Evolutionary conservation across 1,284 basidiomycete genomes (phyloP).

Genomic region (Heliocybe sulcata): DNA sequence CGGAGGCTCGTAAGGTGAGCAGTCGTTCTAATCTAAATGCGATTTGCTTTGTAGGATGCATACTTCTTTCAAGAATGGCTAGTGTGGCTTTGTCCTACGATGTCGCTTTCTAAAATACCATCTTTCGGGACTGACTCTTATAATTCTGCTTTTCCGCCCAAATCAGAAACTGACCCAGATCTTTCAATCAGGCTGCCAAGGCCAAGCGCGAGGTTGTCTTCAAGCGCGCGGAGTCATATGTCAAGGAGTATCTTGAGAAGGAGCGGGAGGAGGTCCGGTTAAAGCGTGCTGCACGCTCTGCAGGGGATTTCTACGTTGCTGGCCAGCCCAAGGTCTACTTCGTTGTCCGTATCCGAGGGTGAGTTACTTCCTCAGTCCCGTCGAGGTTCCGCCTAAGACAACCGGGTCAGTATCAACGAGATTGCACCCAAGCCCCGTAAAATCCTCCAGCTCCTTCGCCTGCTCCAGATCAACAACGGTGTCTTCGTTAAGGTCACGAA

Average conservation of each 20-base stretch:
- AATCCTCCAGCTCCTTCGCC: constrained; percentile 96
- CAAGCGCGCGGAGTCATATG: constrained; percentile 98
- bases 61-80: constrained; percentile 70
- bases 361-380: constrained; percentile 23
- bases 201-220: constrained; percentile 97
- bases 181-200: constrained; percentile 63
- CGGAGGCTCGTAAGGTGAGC: constrained; percentile 89
- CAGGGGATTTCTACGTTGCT: constrained; percentile 96
- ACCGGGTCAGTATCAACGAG: constrained; percentile 85
- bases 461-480: constrained; percentile 99
- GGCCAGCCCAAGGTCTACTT: constrained; percentile 98
- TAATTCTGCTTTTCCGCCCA: constrained; percentile 8
- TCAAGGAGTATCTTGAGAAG: constrained; percentile 90
- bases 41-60: constrained; percentile 63
- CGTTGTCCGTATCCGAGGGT: constrained; percentile 95
- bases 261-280: constrained; percentile 97
- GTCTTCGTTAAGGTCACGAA: constrained; percentile 97
- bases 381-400: constrained; percentile 1
- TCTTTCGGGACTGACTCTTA: constrained; percentile 90
- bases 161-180: constrained; percentile 10
- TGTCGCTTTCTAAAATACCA: constrained; percentile 88
- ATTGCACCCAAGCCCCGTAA: constrained; percentile 99
- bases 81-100: constrained; percentile 43
- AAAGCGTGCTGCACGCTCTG: constrained; percentile 87
- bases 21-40: constrained; percentile 4